Evolutionary conservation across 148 eudicot species (phyloP), one percentile per base, ranked within the genome.

Genomic region (Tetragonia tetragonoides): DNA sequence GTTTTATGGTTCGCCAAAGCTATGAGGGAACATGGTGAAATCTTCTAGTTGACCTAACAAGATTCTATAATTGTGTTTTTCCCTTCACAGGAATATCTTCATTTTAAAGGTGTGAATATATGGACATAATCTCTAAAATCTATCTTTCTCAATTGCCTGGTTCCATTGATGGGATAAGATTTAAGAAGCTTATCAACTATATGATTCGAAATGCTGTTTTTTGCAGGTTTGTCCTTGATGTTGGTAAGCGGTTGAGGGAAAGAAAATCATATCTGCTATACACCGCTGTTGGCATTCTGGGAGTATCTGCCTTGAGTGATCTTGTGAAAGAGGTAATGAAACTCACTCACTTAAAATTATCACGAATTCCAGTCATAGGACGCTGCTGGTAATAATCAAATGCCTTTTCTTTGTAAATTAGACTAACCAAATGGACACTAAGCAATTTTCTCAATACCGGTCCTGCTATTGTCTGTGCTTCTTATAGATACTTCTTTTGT

Each of bases 241-340:
- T 86, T n/a, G 90, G 99, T 81, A 93, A 77, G 78, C 90, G 88
- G 57, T 82, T 95, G 87, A 85, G 79, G 77, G 99, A 95, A 87
- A 87, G 60, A 73, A 95, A 95, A 67, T 84, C 93, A 63, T 93
- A 93, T 77, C 84, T 95, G 78, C 82, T 95, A 46, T 95, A 89
- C 75, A 83, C 90, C 70, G 99, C 99, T 59, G 94, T 93, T 62
- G 99, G 97, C 72, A 83, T 91, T 78, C 87, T 95, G 49, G 99
- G 97, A 28, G 84, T 91, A 42, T 65, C 97, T 81, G 97, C 97
- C 64, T 69, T 95, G 61, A 84, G 84, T 83, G 99, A 93, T 81
- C 94, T 95, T 71, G 86, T 95, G 65, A 89, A 89, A 76, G 99
- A 92, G 96, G 97, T 95, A 89, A 67, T 4, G 40, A 73, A 15